Evolutionary conservation across 2,329 filamentous ascomycete species (phyloP).

Genomic region (Coccinonectria pachysandricola): DNA sequence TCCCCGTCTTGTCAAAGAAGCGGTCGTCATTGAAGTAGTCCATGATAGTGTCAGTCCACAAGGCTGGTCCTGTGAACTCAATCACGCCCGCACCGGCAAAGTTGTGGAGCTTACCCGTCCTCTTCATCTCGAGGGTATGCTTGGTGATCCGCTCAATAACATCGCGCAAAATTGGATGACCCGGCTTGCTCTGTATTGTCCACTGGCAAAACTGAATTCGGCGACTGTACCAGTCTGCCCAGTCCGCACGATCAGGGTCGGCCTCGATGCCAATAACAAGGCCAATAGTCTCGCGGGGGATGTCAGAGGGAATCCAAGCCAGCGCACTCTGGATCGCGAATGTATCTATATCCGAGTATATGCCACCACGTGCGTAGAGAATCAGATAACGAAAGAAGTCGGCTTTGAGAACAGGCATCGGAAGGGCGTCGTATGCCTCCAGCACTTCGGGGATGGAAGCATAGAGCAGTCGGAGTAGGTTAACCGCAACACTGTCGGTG

Average conservation of each 20-base stretch:
- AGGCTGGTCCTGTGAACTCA: constrained; percentile 85
- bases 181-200: constrained; percentile 94
- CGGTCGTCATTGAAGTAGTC: constrained; percentile 85
- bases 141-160: constrained; percentile 79
- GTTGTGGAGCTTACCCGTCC: constrained; percentile 50
- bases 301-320: constrained; percentile 74
- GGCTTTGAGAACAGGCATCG: constrained; percentile 65
- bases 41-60: constrained; percentile 92
- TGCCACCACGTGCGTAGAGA: constrained; percentile 48
- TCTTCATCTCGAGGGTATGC: constrained; percentile 66
- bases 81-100: constrained; percentile 63
- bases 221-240: constrained; percentile 91
- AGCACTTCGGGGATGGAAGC: constrained; percentile 69
- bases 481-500: constrained; percentile 75
- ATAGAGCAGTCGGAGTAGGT: constrained; percentile 79
- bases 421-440: constrained; percentile 64
- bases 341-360: constrained; percentile 90
- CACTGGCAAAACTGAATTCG: constrained; percentile 98
- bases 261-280: constrained; percentile 93
- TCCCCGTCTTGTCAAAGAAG: constrained; percentile 72
- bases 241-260: constrained; percentile 85
- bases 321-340: constrained; percentile 69
- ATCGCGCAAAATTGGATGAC: constrained; percentile 83
- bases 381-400: constrained; percentile 73
- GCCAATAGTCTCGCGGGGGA: constrained; percentile 69